Percentiles rank a stretch among this genome's conserved stretches.
Conservation (phyloP, 1,284 basidiomycete species). For the Neotropicomus parvogracilis region DNA sequence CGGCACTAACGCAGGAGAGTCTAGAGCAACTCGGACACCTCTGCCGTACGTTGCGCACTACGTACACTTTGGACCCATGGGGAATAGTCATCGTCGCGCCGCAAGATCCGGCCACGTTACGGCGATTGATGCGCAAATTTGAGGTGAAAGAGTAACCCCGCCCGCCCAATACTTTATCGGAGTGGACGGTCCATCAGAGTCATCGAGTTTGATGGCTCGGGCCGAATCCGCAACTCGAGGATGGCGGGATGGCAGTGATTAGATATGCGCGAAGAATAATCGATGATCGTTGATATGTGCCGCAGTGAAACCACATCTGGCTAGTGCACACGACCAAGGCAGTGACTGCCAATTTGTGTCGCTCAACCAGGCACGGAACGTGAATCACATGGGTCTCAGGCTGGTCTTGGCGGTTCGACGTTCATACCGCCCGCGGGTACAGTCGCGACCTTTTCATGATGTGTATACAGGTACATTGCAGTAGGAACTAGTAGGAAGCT, state of each 20-base stretch:
- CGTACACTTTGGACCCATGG: background rate
- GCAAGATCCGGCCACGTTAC: background rate
- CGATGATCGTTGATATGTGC: background rate
- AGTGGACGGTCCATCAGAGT: background rate
- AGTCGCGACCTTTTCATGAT: no score
- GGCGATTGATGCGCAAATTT: no score
- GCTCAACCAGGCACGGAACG: no score
- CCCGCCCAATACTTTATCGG: background rate
- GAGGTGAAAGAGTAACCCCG: background rate
- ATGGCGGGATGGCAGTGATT: no score
- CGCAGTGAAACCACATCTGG: background rate
- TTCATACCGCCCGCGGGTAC: background rate
- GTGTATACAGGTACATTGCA: no score
- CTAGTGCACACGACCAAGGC: background rate
- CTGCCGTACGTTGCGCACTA: background rate
- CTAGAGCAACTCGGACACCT: background rate
- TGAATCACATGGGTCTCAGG: no score
- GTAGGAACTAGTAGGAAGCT: no score
- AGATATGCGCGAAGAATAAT: background rate
- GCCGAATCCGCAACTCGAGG: background rate
- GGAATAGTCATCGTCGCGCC: background rate
- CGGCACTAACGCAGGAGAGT: no score
- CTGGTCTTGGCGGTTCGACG: background rate
- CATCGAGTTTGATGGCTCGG: conserved; percentile 1
- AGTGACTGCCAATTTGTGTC: no score